A percentile compares a stretch with the other conserved stretches of the same genome.
Conservation (phyloP, 768 basidiomycete species). For the Lenzites betulinus region DNA sequence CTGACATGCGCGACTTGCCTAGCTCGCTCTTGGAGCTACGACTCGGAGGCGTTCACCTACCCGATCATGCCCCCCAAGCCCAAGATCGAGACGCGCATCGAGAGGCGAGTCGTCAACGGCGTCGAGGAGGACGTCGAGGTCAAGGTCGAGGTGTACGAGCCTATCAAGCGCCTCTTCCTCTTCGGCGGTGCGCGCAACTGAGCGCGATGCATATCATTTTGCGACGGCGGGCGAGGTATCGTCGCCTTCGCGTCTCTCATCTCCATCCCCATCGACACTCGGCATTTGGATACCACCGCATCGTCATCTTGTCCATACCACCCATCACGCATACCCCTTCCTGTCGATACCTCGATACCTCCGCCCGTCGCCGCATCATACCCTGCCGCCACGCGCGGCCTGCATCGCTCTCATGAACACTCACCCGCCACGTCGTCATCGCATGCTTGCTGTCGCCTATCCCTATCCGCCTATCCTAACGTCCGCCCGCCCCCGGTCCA, state of each 20-base stretch:
- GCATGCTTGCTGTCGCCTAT: conserved; percentile 9
- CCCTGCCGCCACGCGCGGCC: conserved; percentile 3
- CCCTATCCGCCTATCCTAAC: conserved; percentile 11
- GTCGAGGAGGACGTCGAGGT: conserved; percentile 54
- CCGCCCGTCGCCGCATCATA: conserved; percentile 16
- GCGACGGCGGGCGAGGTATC: conserved; percentile 19
- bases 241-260: conserved; percentile 6
- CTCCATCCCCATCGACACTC: neutral
- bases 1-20: conserved; percentile 15
- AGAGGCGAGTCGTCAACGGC: conserved; percentile 50
- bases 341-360: conserved; percentile 22
- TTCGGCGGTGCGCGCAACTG: conserved; percentile 52
- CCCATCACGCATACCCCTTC: conserved; percentile 1
- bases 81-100: conserved; percentile 53
- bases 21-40: conserved; percentile 77
- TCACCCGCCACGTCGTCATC: conserved; percentile 7
- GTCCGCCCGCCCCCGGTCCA: neutral
- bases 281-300: conserved; percentile 13
- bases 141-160: conserved; percentile 55
- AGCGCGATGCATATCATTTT: neutral
- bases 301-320: conserved; percentile 15
- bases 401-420: conserved; percentile 1
- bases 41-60: conserved; percentile 67
- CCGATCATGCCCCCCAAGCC: conserved; percentile 59
- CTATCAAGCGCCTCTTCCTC: conserved; percentile 67